phyloP scores from a whole-genome alignment of 768 basidiomycete species.

The Sporobolomyces roseus region DNA sequence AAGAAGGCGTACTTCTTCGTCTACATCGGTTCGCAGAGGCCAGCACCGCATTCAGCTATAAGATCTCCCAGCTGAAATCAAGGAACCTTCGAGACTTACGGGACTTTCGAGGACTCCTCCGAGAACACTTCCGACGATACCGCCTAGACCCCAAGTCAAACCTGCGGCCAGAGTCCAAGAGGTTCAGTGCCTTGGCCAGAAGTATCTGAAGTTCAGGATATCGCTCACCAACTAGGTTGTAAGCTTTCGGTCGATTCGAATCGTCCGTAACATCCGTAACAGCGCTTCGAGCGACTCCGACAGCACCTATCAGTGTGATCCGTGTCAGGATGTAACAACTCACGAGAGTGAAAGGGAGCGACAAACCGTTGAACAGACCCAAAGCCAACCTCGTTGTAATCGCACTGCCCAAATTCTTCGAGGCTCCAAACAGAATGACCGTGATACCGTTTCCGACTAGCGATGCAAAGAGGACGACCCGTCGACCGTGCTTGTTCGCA shows the following conservation, averaged over 20 bases:
- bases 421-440: constrained; percentile 70
- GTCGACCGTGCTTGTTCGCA: constrained; percentile 82
- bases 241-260: constrained; percentile 89
- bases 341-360: too few relatives aligned
- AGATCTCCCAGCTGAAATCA: too few relatives aligned
- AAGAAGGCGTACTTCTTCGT: constrained; percentile 74
- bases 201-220: background rate
- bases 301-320: too few relatives aligned
- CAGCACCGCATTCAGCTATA: background rate
- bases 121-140: constrained; percentile 81
- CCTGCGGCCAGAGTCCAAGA: constrained; percentile 50
- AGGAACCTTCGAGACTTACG: background rate
- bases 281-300: constrained; percentile 87
- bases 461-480: constrained; percentile 77
- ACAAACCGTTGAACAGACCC: constrained; percentile 39
- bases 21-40: constrained; percentile 55
- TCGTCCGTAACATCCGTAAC: constrained; percentile 82
- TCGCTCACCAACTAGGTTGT: constrained; percentile 64
- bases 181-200: background rate
- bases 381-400: constrained; percentile 32
- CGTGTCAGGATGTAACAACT: too few relatives aligned
- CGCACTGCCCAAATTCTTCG: constrained; percentile 37
- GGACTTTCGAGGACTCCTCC: constrained; percentile 48
- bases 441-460: constrained; percentile 79
- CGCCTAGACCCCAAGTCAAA: constrained; percentile 74